Evolutionary conservation across 805 yeast genomes (phyloP).

Genomic region (Candida coleopterorum): DNA sequence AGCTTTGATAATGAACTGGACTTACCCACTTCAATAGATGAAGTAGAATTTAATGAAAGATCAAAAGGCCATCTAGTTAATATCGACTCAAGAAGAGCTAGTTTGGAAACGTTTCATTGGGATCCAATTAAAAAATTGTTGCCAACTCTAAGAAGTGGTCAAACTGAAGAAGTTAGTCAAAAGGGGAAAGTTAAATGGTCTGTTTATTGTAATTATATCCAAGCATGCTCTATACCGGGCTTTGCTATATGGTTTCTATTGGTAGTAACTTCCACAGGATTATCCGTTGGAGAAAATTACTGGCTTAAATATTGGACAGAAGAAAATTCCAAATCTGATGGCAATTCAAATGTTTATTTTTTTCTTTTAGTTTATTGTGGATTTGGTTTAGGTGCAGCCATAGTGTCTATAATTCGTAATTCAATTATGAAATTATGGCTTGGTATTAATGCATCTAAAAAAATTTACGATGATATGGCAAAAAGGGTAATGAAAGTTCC

Average conservation of each 20-base stretch:
- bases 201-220: conserved; percentile 24
- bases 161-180: conserved; percentile 22
- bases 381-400: conserved; percentile 25
- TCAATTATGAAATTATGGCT: conserved; percentile 27
- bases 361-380: conserved; percentile 22
- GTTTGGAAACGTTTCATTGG: conserved; percentile 4
- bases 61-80: conserved; percentile 26
- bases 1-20: conserved; percentile 25
- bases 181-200: conserved; percentile 27
- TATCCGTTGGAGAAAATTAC: conserved; percentile 46
- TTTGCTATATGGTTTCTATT: conserved; percentile 18
- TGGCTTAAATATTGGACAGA: conserved; percentile 46
- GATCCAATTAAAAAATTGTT: conserved; percentile 17
- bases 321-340: conserved; percentile 19
- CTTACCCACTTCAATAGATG: conserved; percentile 13
- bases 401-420: conserved; percentile 21
- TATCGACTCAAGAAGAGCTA: too few species aligned
- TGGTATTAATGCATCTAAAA: conserved; percentile 24
- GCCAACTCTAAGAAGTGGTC: conserved; percentile 14
- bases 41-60: conserved; percentile 15
- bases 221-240: conserved; percentile 26
- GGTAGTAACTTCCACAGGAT: conserved; percentile 19
- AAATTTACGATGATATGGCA: conserved; percentile 36
- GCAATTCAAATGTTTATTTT: conserved; percentile 19
- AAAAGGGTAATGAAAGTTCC: conserved; percentile 45